These are phyloP conservation scores for Hypericum androsaemum DNA, from an alignment of 345 rosid species.

Conservation along the genomic window DNA sequence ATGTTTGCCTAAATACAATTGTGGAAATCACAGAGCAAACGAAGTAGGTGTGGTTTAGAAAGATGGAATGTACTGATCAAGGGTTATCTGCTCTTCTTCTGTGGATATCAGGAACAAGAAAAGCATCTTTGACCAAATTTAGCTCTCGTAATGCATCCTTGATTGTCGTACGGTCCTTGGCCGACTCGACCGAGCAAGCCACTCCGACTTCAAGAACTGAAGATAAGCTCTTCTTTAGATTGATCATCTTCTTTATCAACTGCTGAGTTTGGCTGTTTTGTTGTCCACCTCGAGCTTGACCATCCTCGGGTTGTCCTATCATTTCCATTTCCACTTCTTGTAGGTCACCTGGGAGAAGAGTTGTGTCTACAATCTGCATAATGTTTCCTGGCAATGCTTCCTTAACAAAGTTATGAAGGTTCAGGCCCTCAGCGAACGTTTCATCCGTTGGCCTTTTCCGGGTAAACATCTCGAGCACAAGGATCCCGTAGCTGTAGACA, in stretches of 20 bases:
- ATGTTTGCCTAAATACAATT: too few relatives aligned
- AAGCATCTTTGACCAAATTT: neutral
- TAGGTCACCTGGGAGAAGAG: neutral
- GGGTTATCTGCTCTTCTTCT: too few relatives aligned
- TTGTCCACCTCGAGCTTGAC: too few relatives aligned
- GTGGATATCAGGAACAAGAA: too few relatives aligned
- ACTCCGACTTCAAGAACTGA: neutral
- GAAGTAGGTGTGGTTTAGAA: too few relatives aligned
- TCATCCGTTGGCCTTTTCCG: constrained; percentile 13
- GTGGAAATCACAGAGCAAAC: too few relatives aligned
- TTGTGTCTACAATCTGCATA: neutral
- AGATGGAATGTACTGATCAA: too few relatives aligned
- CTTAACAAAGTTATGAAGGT: neutral
- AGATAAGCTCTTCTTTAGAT: neutral
- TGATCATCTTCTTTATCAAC: neutral
- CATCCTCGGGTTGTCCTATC: too few relatives aligned
- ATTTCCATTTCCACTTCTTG: neutral
- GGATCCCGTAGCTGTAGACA: constrained; percentile 9
- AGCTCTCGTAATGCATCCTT: neutral
- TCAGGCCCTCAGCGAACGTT: neutral
- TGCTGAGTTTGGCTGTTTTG: too few relatives aligned
- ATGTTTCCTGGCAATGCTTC: neutral
- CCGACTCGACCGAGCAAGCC: neutral
- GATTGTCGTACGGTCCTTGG: neutral
- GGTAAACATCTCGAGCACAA: constrained; percentile 9